These are phyloP conservation scores for Boletus fagicola DNA, from an alignment of 768 basidiomycete species.

Conservation along the genomic window DNA sequence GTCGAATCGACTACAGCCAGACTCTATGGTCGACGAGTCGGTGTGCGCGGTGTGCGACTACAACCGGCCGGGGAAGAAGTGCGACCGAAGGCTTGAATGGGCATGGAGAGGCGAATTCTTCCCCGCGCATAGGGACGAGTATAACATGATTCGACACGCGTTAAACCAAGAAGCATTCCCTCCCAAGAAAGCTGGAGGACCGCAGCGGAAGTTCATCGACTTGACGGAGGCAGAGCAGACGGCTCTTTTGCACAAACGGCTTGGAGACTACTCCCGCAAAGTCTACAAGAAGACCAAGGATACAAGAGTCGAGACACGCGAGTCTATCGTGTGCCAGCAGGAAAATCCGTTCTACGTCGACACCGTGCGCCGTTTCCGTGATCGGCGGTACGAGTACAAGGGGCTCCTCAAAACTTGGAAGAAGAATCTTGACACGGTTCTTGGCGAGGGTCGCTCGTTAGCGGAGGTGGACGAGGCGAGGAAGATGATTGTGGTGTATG, in stretches of 20 bases:
- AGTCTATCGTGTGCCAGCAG: slow-evolving; percentile 93
- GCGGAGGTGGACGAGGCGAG: slow-evolving; percentile 94
- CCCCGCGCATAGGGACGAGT: slow-evolving; percentile 95
- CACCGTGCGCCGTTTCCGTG: slow-evolving; percentile 94
- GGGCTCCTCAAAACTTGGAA: slow-evolving; percentile 99
- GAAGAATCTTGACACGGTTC: slow-evolving; percentile 84
- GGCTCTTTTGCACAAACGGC: slow-evolving; percentile 88
- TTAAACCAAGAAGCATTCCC: slow-evolving; percentile 94
- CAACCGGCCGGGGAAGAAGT: slow-evolving; percentile 93
- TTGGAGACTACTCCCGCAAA: slow-evolving; percentile 97
- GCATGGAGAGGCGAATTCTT: slow-evolving; percentile 99
- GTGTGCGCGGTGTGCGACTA: slow-evolving; percentile 98
- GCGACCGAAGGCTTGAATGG: slow-evolving; percentile 93
- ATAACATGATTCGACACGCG: slow-evolving; percentile 98
- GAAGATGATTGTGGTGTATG: slow-evolving; percentile 98
- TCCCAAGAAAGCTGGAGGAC: slow-evolving; percentile 66
- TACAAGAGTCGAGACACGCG: slow-evolving; percentile 90
- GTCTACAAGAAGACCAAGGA: slow-evolving; percentile 99
- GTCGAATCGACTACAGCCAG: slow-evolving; percentile 96
- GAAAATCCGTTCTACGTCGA: slow-evolving; percentile 99
- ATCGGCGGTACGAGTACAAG: slow-evolving; percentile 98
- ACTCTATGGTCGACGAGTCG: slow-evolving; percentile 95
- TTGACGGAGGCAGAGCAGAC: slow-evolving; percentile 84
- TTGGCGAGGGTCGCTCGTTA: slow-evolving; percentile 66
- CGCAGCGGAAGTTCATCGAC: slow-evolving; percentile 80